Percentiles rank a stretch among this genome's conserved stretches.
phyloP scores from a whole-genome alignment of 176 grass and related monocot genomes.

The Ensete glaucum region DNA sequence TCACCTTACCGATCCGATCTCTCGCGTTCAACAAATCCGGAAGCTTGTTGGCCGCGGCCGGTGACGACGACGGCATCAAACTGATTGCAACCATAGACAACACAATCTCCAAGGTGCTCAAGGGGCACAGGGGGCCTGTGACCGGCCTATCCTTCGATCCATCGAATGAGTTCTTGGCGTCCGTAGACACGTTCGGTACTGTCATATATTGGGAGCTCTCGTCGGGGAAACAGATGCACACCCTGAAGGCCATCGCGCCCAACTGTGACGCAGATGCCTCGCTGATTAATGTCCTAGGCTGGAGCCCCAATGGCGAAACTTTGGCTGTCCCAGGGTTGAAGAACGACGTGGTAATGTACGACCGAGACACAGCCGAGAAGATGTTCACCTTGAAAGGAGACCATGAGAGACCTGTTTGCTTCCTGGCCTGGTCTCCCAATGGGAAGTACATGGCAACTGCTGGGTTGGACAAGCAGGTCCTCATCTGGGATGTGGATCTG shows the following conservation, averaged over 20 bases:
- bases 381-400: constrained; percentile 70
- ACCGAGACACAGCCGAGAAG: constrained; percentile 79
- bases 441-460: constrained; percentile 74
- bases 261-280: constrained; percentile 52
- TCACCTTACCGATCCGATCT: constrained; percentile 77
- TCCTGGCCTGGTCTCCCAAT: constrained; percentile 85
- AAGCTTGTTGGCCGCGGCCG: constrained; percentile 67
- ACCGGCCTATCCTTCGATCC: constrained; percentile 73
- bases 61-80: constrained; percentile 93
- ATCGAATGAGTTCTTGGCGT: constrained; percentile 74
- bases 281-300: constrained; percentile 44
- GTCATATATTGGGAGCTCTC: constrained; percentile 79
- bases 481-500: constrained; percentile 92
- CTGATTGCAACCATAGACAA: constrained; percentile 76
- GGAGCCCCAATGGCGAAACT: constrained; percentile 73
- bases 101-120: constrained; percentile 89
- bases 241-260: constrained; percentile 42
- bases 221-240: constrained; percentile 40
- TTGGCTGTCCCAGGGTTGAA: constrained; percentile 78
- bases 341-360: constrained; percentile 91
- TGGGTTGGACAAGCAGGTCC: constrained; percentile 68
- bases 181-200: constrained; percentile 65
- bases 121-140: constrained; percentile 76
- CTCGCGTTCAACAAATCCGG: constrained; percentile 76
- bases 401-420: constrained; percentile 67